phyloP scores from a whole-genome alignment of 495 filamentous ascomycete species.

The Rostrohypoxylon terebratum region DNA sequence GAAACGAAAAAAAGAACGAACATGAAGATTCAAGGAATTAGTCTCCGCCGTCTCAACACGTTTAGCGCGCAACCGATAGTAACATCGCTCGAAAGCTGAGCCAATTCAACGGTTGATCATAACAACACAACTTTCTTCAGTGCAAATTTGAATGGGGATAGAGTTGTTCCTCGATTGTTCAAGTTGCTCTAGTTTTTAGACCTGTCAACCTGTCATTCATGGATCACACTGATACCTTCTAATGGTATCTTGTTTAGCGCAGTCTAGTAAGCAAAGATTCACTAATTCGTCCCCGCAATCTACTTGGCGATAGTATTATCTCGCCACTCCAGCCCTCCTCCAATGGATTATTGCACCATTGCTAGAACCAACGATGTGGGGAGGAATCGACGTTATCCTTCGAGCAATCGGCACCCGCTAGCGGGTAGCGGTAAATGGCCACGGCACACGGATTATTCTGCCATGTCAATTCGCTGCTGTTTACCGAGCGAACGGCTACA shows the following conservation, averaged over 20 bases:
- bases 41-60: slow-evolving; percentile 20
- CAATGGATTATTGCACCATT: slow-evolving; percentile 14
- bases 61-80: background rate
- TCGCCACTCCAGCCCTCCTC: background rate
- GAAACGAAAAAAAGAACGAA: background rate
- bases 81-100: slow-evolving; percentile 1
- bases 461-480: slow-evolving; percentile 36
- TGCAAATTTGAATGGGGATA: background rate
- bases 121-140: slow-evolving; percentile 12
- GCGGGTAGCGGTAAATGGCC: slow-evolving; percentile 51
- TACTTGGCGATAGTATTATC: slow-evolving; percentile 35
- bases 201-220: background rate
- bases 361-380: slow-evolving; percentile 38
- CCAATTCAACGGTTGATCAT: background rate
- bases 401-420: slow-evolving; percentile 43
- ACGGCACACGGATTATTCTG: slow-evolving; percentile 40
- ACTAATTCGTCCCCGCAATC: slow-evolving; percentile 37
- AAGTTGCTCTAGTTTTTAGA: background rate
- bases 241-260: slow-evolving; percentile 4
- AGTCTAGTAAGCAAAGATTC: slow-evolving; percentile 16
- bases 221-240: slow-evolving; percentile 6
- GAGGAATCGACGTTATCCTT: slow-evolving; percentile 37
- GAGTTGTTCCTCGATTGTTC: slow-evolving; percentile 2
- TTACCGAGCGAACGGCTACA: slow-evolving; percentile 44
- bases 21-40: slow-evolving; percentile 19